phyloP scores from a whole-genome alignment of 2,329 filamentous ascomycete species.

The Scorias spongiosa region DNA sequence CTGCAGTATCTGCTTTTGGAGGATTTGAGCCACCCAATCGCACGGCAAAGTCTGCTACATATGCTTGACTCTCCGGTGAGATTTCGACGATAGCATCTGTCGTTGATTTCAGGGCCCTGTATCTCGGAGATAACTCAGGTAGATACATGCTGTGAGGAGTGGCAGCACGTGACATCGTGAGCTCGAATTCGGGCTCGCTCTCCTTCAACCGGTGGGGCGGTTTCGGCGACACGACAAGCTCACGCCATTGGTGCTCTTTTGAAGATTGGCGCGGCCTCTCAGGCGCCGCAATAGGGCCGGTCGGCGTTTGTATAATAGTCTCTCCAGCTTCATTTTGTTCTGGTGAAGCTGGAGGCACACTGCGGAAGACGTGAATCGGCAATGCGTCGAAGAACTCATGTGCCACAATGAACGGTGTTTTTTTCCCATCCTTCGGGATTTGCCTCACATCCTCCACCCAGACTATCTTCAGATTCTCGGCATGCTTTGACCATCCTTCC shows the following conservation, averaged over 20 bases:
- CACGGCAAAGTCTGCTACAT: conserved; percentile 64
- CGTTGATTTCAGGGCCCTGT: conserved; percentile 54
- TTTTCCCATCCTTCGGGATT: conserved; percentile 50
- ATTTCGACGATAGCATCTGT: conserved; percentile 69
- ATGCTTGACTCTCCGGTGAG: conserved; percentile 71
- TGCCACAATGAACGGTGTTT: conserved; percentile 82
- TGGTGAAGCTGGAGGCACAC: conserved; percentile 32
- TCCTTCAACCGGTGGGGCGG: conserved; percentile 37
- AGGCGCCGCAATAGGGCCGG: conserved; percentile 30
- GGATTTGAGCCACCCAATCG: conserved; percentile 57
- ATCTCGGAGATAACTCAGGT: conserved; percentile 66
- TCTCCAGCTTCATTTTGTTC: conserved; percentile 10
- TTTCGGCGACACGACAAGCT: conserved; percentile 57
- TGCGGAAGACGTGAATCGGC: conserved; percentile 89
- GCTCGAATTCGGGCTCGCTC: conserved; percentile 62
- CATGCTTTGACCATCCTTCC: conserved; percentile 61
- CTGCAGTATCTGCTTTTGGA: conserved; percentile 6
- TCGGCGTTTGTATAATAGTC: conserved; percentile 32
- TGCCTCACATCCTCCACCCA: conserved; percentile 85
- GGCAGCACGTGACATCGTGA: conserved; percentile 57
- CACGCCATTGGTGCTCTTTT: conserved; percentile 55
- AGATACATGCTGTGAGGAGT: conserved; percentile 78
- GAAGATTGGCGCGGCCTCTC: conserved; percentile 18
- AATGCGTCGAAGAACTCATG: conserved; percentile 98
- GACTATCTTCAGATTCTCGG: conserved; percentile 51